A percentile compares a stretch with the other conserved stretches of the same genome.
phyloP scores from a whole-genome alignment of 2,329 filamentous ascomycete genomes.

The Talaromyces islandicus region DNA sequence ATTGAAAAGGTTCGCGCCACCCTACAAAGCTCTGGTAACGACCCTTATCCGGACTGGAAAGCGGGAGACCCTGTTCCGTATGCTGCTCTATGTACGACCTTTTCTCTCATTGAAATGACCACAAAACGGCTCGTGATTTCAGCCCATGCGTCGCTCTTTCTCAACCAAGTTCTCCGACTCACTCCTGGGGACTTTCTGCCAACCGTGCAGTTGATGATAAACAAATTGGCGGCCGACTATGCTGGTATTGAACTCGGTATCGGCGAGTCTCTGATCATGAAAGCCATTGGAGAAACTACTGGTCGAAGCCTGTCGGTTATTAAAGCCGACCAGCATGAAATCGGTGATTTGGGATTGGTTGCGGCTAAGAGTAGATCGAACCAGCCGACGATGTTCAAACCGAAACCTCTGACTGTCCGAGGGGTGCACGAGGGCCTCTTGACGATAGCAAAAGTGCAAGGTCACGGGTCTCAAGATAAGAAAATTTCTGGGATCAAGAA shows the following conservation, averaged over 20 bases:
- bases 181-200: slow-evolving; percentile 83
- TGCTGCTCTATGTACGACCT: slow-evolving; percentile 87
- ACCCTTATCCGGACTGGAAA: slow-evolving; percentile 95
- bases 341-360: slow-evolving; percentile 89
- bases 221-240: slow-evolving; percentile 95
- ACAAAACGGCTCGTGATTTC: slow-evolving; percentile 84
- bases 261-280: slow-evolving; percentile 97
- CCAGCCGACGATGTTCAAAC: slow-evolving; percentile 97
- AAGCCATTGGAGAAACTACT: slow-evolving; percentile 91
- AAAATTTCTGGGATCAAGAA: slow-evolving; percentile 97
- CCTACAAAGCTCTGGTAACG: slow-evolving; percentile 61
- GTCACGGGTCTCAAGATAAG: slow-evolving; percentile 78
- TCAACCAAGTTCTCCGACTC: slow-evolving; percentile 87
- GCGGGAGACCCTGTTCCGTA: slow-evolving; percentile 85
- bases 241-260: slow-evolving; percentile 97
- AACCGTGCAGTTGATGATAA: slow-evolving; percentile 92
- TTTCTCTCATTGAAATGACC: slow-evolving; percentile 91
- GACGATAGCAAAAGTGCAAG: slow-evolving; percentile 78
- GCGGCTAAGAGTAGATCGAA: slow-evolving; percentile 93
- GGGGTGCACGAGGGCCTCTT: slow-evolving; percentile 85
- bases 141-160: slow-evolving; percentile 81
- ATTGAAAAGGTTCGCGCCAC: slow-evolving; percentile 75
- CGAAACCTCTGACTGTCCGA: slow-evolving; percentile 78
- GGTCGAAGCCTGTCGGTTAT: slow-evolving; percentile 83
- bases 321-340: slow-evolving; percentile 92